Evolutionary conservation across 2,329 filamentous ascomycete genomes (phyloP).

Genomic region (Penicillium vulpinum): DNA sequence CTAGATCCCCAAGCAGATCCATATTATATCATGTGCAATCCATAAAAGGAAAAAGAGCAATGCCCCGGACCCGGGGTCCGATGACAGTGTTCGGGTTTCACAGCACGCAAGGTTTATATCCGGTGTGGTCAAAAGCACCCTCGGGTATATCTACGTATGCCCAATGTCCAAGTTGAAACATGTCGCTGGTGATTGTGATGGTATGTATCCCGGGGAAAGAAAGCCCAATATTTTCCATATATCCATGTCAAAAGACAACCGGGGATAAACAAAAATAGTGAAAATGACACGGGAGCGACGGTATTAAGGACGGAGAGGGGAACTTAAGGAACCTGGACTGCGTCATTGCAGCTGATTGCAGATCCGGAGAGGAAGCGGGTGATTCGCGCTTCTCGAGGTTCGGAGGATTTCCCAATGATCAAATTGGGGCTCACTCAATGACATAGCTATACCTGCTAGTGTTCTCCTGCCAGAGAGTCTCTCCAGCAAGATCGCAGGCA

Average conservation of each 20-base stretch:
- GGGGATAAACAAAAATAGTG: background rate
- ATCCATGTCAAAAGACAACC: background rate
- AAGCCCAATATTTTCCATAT: background rate
- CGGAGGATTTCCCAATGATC: background rate
- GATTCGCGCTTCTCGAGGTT: background rate
- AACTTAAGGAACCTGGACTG: background rate
- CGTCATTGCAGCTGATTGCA: background rate
- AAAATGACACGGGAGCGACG: background rate
- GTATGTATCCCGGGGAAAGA: background rate
- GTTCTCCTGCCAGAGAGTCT: constrained; percentile 31
- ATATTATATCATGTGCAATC: background rate
- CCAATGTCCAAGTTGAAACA: background rate
- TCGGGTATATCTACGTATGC: background rate
- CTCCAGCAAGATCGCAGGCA: constrained; percentile 36
- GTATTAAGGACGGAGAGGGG: background rate
- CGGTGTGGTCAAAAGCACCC: background rate
- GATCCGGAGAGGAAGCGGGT: background rate
- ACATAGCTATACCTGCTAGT: background rate
- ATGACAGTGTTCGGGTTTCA: background rate
- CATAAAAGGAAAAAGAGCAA: background rate
- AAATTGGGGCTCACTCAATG: background rate
- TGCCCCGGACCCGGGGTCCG: background rate
- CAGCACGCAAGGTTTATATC: background rate
- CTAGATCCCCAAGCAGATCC: background rate
- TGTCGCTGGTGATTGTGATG: background rate